Percentiles rank a stretch among this genome's conserved stretches.
Conservation (phyloP, 192 early-diverging fungal genomes). For the Dissophora globulifera region DNA sequence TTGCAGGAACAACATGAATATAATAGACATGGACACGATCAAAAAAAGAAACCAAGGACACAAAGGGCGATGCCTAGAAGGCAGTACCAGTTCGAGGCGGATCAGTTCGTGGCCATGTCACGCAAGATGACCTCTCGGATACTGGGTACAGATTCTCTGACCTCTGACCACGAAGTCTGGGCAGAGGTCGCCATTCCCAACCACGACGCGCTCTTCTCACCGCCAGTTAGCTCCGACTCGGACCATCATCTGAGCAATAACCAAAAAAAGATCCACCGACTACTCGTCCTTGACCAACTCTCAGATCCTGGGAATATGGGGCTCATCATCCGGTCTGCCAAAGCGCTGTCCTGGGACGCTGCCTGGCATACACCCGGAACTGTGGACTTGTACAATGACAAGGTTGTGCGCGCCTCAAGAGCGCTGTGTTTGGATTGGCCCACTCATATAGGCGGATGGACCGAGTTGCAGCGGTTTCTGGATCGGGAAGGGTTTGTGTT, state of each 20-base stretch:
- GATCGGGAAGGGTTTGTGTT: slow-evolving; percentile 36
- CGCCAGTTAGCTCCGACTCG: too few species aligned
- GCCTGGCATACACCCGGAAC: slow-evolving; percentile 51
- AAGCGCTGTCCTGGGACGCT: slow-evolving; percentile 57
- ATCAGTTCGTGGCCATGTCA: slow-evolving; percentile 54
- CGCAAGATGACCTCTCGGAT: slow-evolving; percentile 54
- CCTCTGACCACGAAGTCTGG: slow-evolving; percentile 55
- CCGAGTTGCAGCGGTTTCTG: slow-evolving; percentile 24
- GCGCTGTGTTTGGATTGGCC: slow-evolving; percentile 56
- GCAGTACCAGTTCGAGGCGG: slow-evolving; percentile 28
- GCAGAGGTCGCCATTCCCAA: slow-evolving; percentile 60
- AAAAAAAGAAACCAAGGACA: too few species aligned
- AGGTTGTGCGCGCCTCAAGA: slow-evolving; percentile 58
- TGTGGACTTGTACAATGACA: slow-evolving; percentile 60
- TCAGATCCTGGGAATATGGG: slow-evolving; percentile 61
- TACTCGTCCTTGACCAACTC: slow-evolving; percentile 59
- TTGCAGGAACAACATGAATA: not conserved
- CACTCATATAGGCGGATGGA: slow-evolving; percentile 13
- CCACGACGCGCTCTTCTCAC: slow-evolving; percentile 6
- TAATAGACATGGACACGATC: too few species aligned
- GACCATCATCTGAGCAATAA: not conserved
- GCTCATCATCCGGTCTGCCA: slow-evolving; percentile 57
- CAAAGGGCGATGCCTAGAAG: not conserved
- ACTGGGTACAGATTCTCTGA: slow-evolving; percentile 57
- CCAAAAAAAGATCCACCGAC: slow-evolving; percentile 6